phyloP scores from a whole-genome alignment of 2,329 filamentous ascomycete genomes.

The Aspergillus terreus region DNA sequence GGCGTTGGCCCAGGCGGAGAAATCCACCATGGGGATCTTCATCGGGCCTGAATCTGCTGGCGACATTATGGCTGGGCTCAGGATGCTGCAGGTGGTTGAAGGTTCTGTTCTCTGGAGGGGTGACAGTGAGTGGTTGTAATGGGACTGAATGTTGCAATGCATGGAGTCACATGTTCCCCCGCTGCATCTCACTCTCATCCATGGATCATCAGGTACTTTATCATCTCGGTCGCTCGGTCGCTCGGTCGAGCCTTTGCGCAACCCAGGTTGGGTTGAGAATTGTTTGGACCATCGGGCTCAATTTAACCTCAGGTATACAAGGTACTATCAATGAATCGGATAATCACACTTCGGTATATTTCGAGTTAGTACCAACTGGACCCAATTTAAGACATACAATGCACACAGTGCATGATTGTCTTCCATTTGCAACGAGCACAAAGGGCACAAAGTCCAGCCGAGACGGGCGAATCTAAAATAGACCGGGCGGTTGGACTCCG shows the following conservation, averaged over 20 bases:
- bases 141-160: not conserved
- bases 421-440: too few species aligned
- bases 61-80: not conserved
- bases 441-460: too few species aligned
- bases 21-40: slow-evolving; percentile 39
- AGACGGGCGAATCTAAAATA: too few species aligned
- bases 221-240: too few species aligned
- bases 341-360: not conserved
- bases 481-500: slow-evolving; percentile 15
- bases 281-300: too few species aligned
- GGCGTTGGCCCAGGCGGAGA: slow-evolving; percentile 33
- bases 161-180: too few species aligned
- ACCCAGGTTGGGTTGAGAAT: too few species aligned
- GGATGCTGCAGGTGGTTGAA: not conserved
- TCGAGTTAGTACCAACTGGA: not conserved
- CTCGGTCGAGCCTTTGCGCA: too few species aligned
- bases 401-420: too few species aligned
- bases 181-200: too few species aligned
- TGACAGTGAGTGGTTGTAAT: not conserved
- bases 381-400: too few species aligned
- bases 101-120: not conserved
- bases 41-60: slow-evolving; percentile 4
- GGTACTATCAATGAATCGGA: not conserved
- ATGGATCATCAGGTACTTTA: too few species aligned
- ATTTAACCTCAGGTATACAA: not conserved